Evolutionary conservation across 2,329 filamentous ascomycete genomes (phyloP).

Genomic region (Knoxdaviesia proteae): DNA sequence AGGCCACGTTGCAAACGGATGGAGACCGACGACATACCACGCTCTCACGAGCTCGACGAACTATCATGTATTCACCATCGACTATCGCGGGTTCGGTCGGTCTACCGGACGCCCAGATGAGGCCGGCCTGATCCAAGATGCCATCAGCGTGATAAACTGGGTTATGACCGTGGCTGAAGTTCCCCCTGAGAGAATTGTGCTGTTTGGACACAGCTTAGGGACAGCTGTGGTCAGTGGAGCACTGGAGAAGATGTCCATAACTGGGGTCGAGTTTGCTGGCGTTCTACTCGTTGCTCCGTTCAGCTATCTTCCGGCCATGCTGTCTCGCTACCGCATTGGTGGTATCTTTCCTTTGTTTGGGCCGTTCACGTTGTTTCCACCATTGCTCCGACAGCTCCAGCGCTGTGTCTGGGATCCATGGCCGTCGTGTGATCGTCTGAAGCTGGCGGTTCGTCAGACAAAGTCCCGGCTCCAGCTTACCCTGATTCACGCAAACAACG

Average conservation of each 20-base stretch:
- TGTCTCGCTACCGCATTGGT: slow-evolving; percentile 59
- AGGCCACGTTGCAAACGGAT: slow-evolving; percentile 61
- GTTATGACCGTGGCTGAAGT: slow-evolving; percentile 43
- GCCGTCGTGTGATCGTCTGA: slow-evolving; percentile 49
- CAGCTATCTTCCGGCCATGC: slow-evolving; percentile 48
- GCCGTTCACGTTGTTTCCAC: slow-evolving; percentile 30
- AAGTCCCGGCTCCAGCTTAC: slow-evolving; percentile 39
- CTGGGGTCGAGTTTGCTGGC: slow-evolving; percentile 51
- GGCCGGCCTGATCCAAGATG: slow-evolving; percentile 61
- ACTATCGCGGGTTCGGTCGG: slow-evolving; percentile 75
- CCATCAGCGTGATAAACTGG: slow-evolving; percentile 51
- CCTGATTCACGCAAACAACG: slow-evolving; percentile 62
- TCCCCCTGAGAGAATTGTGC: slow-evolving; percentile 49
- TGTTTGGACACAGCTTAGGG: slow-evolving; percentile 74
- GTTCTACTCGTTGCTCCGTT: slow-evolving; percentile 67
- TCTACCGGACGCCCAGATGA: slow-evolving; percentile 69
- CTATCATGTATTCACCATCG: slow-evolving; percentile 69
- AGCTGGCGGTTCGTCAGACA: slow-evolving; percentile 29
- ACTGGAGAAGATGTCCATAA: slow-evolving; percentile 44
- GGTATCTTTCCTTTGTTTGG: slow-evolving; percentile 62
- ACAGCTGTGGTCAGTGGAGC: slow-evolving; percentile 65
- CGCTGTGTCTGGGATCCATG: slow-evolving; percentile 58
- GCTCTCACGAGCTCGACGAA: slow-evolving; percentile 50
- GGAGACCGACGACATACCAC: slow-evolving; percentile 60
- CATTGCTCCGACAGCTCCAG: slow-evolving; percentile 20